A percentile compares a stretch with the other conserved stretches of the same genome.
Evolutionary conservation across 768 basidiomycete species (phyloP).

Genomic region (Lyophyllum atratum): DNA sequence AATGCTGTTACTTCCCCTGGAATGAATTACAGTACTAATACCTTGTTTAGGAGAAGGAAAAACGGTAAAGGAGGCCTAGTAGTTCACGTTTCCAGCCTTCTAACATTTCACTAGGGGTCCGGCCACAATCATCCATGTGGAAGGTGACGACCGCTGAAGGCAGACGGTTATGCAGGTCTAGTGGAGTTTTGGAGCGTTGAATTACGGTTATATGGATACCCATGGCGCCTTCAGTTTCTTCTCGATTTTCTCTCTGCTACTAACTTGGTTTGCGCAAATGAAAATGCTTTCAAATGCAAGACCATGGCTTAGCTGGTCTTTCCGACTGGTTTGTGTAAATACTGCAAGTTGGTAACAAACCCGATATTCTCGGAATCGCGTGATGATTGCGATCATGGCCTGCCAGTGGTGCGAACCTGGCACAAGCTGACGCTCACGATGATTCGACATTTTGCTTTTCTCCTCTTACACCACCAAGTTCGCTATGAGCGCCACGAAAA

Average conservation of each 20-base stretch:
- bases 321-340: too few species aligned
- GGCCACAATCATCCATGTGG: constrained; percentile 8
- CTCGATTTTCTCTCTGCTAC: too few species aligned
- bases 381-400: constrained; percentile 11
- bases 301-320: too few species aligned
- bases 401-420: background rate
- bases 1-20: background rate
- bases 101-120: constrained; percentile 1
- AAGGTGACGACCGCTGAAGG: background rate
- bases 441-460: background rate
- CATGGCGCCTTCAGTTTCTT: too few species aligned
- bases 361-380: constrained; percentile 12
- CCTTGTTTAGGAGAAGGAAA: constrained; percentile 3
- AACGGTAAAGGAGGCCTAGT: background rate
- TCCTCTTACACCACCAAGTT: background rate
- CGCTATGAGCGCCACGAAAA: constrained; percentile 40
- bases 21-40: background rate
- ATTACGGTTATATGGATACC: too few species aligned
- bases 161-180: too few species aligned
- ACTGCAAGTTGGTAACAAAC: too few species aligned
- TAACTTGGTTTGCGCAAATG: too few species aligned
- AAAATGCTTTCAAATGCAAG: too few species aligned
- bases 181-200: too few species aligned
- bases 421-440: background rate
- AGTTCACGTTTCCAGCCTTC: background rate